Evolutionary conservation across 352 stramenopile genomes (phyloP).

Genomic region (Pythium dissotocum): DNA sequence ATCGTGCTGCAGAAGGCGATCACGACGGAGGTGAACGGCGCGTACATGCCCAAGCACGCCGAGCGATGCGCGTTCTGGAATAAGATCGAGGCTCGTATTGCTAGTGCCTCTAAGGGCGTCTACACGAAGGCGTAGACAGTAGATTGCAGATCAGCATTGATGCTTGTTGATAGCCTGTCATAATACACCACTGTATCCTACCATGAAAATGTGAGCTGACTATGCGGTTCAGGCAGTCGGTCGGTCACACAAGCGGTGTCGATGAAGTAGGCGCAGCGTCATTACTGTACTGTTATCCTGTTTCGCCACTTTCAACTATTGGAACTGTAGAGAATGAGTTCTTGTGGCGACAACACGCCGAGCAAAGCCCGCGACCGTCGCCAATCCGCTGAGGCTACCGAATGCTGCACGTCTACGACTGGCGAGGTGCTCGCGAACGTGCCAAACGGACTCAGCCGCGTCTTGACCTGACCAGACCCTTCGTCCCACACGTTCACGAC

Average conservation of each 20-base stretch:
- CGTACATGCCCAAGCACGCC: conserved; percentile 11
- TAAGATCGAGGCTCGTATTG: conserved; percentile 6
- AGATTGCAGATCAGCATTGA: too few species aligned
- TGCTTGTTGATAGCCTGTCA: too few species aligned
- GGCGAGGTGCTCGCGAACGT: not conserved
- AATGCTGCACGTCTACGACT: conserved; percentile 25
- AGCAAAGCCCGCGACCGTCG: conserved; percentile 7
- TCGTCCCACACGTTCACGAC: conserved; percentile 23
- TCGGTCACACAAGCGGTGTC: too few species aligned
- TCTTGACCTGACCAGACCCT: not conserved
- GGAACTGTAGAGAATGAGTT: conserved; percentile 15
- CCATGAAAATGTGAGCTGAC: too few species aligned
- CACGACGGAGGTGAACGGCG: conserved; percentile 13
- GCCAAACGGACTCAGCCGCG: conserved; percentile 1
- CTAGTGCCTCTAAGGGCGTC: not conserved
- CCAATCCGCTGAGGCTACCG: conserved; percentile 8
- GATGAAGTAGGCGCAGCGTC: too few species aligned
- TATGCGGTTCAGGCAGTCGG: too few species aligned
- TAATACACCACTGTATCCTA: too few species aligned
- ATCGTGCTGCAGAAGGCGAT: conserved; percentile 21
- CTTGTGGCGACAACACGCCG: conserved; percentile 10
- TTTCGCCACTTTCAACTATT: not conserved
- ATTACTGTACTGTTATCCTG: too few species aligned
- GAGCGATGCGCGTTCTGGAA: conserved; percentile 24
- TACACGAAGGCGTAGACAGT: not conserved